phyloP scores from a whole-genome alignment of 83 land plant genomes.

The Thuja plicata region DNA sequence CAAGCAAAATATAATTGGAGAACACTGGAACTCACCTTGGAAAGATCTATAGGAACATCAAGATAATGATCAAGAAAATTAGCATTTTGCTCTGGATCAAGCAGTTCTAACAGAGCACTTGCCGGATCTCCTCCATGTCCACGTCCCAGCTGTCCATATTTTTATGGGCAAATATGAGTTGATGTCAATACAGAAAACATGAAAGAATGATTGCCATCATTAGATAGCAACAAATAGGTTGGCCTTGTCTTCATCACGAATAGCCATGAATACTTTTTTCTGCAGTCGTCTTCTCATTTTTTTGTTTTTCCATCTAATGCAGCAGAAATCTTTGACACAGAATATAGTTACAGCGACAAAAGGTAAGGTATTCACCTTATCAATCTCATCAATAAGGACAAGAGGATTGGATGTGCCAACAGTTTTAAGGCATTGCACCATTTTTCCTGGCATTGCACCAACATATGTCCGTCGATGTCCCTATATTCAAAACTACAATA shows the following conservation, averaged over 20 bases:
- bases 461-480: slow-evolving; percentile 97
- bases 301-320: neutral
- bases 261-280: neutral
- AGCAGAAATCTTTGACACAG: neutral
- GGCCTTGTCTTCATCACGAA: neutral
- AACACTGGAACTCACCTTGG: slow-evolving; percentile 62
- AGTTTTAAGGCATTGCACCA: slow-evolving; percentile 94
- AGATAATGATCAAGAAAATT: slow-evolving; percentile 97
- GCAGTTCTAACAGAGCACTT: slow-evolving; percentile 92
- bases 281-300: neutral
- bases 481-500: slow-evolving; percentile 29
- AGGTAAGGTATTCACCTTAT: slow-evolving; percentile 62
- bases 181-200: neutral
- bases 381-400: slow-evolving; percentile 97
- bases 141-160: slow-evolving; percentile 73
- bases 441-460: slow-evolving; percentile 99
- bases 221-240: neutral
- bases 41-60: slow-evolving; percentile 93
- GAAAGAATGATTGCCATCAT: neutral
- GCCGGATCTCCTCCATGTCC: slow-evolving; percentile 99
- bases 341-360: neutral
- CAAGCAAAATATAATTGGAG: neutral
- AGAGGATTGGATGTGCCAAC: slow-evolving; percentile 95
- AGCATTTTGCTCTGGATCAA: slow-evolving; percentile 99
- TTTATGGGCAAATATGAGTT: neutral